phyloP scores from a whole-genome alignment of 305 asterid species.

The Andrographis paniculata region DNA sequence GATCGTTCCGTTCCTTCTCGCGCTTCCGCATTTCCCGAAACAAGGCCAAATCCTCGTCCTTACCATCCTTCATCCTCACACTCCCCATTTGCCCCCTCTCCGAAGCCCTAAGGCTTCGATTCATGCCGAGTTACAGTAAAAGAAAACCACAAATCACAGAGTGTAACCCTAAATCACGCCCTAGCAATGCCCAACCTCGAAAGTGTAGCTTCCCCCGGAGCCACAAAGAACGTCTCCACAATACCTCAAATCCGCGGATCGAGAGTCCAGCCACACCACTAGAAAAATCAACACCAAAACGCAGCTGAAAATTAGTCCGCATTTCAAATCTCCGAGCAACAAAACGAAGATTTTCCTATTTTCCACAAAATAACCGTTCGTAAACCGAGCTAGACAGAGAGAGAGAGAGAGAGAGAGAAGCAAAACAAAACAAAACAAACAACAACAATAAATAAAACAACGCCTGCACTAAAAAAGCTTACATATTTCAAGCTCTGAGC shows the following conservation, averaged over 20 bases:
- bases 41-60: conserved; percentile 85
- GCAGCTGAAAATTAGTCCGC: conserved; percentile 36
- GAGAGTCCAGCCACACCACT: conserved; percentile 25
- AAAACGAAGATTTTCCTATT: neutral
- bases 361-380: conserved; percentile 9
- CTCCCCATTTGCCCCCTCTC: conserved; percentile 61
- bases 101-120: conserved; percentile 87
- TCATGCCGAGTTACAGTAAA: conserved; percentile 44
- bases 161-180: conserved; percentile 25
- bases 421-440: conserved; percentile 14
- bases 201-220: conserved; percentile 28
- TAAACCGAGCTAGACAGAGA: too few relatives aligned
- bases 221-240: conserved; percentile 10
- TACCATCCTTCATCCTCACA: conserved; percentile 60
- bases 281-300: conserved; percentile 17
- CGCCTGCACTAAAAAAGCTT: conserved; percentile 1
- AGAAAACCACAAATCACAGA: neutral
- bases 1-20: conserved; percentile 76
- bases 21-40: conserved; percentile 87
- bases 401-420: too few relatives aligned
- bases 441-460: conserved; percentile 9
- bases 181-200: conserved; percentile 16
- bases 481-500: conserved; percentile 7
- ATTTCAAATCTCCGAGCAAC: conserved; percentile 20
- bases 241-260: conserved; percentile 37